Evolutionary conservation across 441 rosid species (phyloP).

Genomic region (Pelargonium fulgidum): DNA sequence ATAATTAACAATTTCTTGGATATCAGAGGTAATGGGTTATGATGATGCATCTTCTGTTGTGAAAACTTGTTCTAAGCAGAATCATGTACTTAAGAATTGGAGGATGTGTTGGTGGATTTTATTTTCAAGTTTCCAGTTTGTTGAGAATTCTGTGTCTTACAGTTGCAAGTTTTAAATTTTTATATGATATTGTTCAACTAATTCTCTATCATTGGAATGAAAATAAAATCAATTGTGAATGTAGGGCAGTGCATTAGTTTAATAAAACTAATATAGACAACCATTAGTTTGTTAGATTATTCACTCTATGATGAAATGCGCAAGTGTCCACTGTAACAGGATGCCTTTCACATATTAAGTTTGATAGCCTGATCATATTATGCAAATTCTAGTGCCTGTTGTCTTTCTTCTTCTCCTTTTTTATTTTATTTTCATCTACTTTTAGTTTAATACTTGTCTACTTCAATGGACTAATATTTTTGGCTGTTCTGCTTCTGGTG

Average conservation of each 20-base stretch:
- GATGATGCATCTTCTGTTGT: neutral
- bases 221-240: neutral
- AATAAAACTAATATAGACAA: no score
- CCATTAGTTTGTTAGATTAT: no score
- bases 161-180: neutral
- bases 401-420: neutral
- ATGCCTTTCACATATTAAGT: no score
- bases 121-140: neutral
- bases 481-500: slow-evolving; percentile 18
- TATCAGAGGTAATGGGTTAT: neutral
- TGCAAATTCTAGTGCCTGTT: no score
- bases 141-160: neutral
- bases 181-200: neutral
- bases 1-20: neutral
- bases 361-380: no score
- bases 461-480: neutral
- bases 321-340: no score
- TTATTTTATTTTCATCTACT: neutral
- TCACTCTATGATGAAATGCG: no score
- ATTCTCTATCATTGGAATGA: slow-evolving; percentile 1
- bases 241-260: no score
- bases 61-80: neutral
- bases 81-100: neutral
- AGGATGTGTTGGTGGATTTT: neutral
- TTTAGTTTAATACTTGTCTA: neutral